These are phyloP conservation scores for Flagelloscypha sp. DNA, from an alignment of 768 basidiomycete species.

Conservation along the genomic window DNA sequence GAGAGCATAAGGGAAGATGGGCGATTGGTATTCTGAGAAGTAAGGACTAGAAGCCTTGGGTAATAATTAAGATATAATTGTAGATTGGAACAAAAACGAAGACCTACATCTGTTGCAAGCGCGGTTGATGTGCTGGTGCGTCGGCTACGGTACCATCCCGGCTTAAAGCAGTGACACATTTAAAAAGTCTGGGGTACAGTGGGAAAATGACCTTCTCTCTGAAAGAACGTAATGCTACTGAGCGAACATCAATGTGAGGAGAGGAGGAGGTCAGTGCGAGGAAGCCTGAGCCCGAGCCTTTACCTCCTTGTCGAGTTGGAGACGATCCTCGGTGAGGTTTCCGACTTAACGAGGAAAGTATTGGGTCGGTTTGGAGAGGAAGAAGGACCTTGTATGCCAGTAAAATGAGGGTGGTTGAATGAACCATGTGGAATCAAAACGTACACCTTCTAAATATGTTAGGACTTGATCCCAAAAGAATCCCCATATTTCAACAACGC, in stretches of 20 bases:
- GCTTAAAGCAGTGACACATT: conserved; percentile 44
- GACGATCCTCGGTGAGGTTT: conserved; percentile 47
- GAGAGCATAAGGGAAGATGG: conserved; percentile 55
- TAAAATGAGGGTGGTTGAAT: conserved; percentile 30
- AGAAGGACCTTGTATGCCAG: conserved; percentile 37
- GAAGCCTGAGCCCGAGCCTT: conserved; percentile 29
- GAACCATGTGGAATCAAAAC: conserved; percentile 24
- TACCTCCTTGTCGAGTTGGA: conserved; percentile 41
- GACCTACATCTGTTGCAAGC: conserved; percentile 73
- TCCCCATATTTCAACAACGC: conserved; percentile 83
- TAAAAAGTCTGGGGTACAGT: conserved; percentile 45
- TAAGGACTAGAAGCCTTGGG: conserved; percentile 63
- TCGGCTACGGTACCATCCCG: conserved; percentile 51
- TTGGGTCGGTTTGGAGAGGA: conserved; percentile 52
- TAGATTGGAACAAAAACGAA: neutral
- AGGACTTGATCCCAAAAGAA: conserved; percentile 92
- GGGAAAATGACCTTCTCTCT: conserved; percentile 74
- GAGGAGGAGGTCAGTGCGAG: conserved; percentile 23
- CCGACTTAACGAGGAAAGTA: conserved; percentile 63
- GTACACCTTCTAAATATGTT: conserved; percentile 80
- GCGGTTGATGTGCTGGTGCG: conserved; percentile 50
- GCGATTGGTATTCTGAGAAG: conserved; percentile 57
- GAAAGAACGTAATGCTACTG: conserved; percentile 71
- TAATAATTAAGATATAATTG: conserved; percentile 6
- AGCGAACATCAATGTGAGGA: conserved; percentile 70